A percentile compares a stretch with the other conserved stretches of the same genome.
Conservation (phyloP, 495 filamentous ascomycete species). For the Aspergillus carlsbadensis region DNA sequence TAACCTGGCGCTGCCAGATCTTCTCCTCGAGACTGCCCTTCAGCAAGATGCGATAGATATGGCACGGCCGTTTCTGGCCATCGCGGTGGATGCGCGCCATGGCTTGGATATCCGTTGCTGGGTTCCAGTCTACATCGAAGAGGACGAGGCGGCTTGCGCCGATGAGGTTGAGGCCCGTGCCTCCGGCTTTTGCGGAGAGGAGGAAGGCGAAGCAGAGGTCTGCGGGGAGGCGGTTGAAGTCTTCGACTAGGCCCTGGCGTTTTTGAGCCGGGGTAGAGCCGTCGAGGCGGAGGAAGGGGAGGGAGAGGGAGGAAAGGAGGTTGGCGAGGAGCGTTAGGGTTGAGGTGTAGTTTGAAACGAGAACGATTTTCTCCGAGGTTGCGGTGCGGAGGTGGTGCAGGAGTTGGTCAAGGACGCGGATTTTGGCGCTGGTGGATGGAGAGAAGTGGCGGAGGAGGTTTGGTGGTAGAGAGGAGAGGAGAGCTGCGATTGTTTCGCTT, state of each 20-base stretch:
- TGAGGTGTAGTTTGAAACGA: constrained; percentile 81
- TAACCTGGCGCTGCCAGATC: constrained; percentile 80
- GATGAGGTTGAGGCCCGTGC: constrained; percentile 74
- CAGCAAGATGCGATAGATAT: constrained; percentile 73
- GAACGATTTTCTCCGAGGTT: constrained; percentile 71
- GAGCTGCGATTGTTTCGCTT: constrained; percentile 40
- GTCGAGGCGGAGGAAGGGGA: constrained; percentile 71
- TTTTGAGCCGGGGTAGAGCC: constrained; percentile 67
- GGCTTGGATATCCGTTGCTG: constrained; percentile 77
- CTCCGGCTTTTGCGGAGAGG: constrained; percentile 76
- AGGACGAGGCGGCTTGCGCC: constrained; percentile 74
- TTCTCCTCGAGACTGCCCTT: constrained; percentile 78
- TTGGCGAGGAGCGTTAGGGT: constrained; percentile 69
- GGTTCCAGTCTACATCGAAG: constrained; percentile 85
- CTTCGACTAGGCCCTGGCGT: constrained; percentile 72
- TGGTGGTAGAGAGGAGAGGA: constrained; percentile 59
- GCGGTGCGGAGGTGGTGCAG: constrained; percentile 59
- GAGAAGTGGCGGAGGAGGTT: constrained; percentile 56
- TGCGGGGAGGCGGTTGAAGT: constrained; percentile 65
- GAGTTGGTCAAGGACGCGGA: constrained; percentile 69
- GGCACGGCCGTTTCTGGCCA: constrained; percentile 68
- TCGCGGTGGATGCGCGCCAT: constrained; percentile 84
- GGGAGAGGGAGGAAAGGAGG: constrained; percentile 61
- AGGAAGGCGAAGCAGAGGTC: constrained; percentile 69
- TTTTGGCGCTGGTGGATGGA: constrained; percentile 63